Evolutionary conservation across 768 basidiomycete species (phyloP).

Genomic region (Lenzites betulinus): DNA sequence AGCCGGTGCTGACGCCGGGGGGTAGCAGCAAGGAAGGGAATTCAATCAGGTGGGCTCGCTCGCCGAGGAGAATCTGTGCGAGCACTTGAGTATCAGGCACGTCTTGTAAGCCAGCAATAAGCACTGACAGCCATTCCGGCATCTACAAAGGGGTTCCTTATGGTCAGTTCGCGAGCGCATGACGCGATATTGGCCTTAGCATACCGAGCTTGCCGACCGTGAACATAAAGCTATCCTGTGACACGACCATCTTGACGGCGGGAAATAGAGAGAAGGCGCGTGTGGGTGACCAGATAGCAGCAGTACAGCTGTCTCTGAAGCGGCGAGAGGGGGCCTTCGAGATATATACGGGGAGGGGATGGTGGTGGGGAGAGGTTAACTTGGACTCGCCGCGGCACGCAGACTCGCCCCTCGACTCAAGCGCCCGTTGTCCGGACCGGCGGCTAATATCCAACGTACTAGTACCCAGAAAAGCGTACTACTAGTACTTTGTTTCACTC

Average conservation of each 20-base stretch:
- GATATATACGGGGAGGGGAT: too few species aligned
- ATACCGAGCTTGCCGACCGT: slow-evolving; percentile 94
- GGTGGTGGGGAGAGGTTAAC: too few species aligned
- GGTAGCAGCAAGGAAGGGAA: slow-evolving; percentile 96
- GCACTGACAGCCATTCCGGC: slow-evolving; percentile 84
- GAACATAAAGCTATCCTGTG: slow-evolving; percentile 78
- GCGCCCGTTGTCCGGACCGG: too few species aligned
- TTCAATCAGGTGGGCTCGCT: slow-evolving; percentile 94
- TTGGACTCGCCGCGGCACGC: too few species aligned
- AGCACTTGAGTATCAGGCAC: slow-evolving; percentile 7
- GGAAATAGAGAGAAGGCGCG: too few species aligned
- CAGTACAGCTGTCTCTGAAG: too few species aligned
- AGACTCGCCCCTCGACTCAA: too few species aligned
- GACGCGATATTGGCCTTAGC: slow-evolving; percentile 28
- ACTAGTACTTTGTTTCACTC: too few species aligned
- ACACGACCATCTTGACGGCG: slow-evolving; percentile 33
- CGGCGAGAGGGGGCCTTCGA: too few species aligned
- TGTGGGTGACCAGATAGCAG: too few species aligned
- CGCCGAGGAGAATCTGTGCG: slow-evolving; percentile 83
- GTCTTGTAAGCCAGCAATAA: slow-evolving; percentile 18
- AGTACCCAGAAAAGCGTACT: too few species aligned
- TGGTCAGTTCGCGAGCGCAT: neutral
- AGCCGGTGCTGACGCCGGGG: slow-evolving; percentile 88
- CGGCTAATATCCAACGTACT: too few species aligned
- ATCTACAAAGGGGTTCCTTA: slow-evolving; percentile 47